Evolutionary conservation across 345 rosid genomes (phyloP), one percentile per base, ranked within the genome.

Genomic region (Mercurialis annua): DNA sequence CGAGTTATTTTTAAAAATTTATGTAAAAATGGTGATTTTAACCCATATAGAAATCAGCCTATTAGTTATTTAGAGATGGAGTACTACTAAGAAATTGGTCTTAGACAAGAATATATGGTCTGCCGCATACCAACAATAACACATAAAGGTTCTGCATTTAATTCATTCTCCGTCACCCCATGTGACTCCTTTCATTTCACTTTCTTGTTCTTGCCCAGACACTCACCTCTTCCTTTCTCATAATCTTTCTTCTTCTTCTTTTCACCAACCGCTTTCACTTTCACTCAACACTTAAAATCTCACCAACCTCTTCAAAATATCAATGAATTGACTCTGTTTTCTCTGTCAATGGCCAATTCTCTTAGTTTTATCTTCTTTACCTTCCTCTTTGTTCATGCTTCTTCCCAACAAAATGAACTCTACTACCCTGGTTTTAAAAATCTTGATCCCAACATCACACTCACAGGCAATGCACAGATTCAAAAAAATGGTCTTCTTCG

Each of bases 361-460:
- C 47, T 73, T 56, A 50, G 34, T 0, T 15, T 53, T 47, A 34
- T 49, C 51, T 51, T 50, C 15, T 77, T 1, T 1, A 73, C 55
- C 54, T n/a, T 70, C 69, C 65, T 81, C 70, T 76, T 62, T 2
- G 23, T 65, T 61, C 79, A 79, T 0, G 76, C 69, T 15, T 69
- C 82, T 9, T 70, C 74, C 68, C 79, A 73, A 44, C 36, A 66
- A 31, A 57, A 53, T 17, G 83, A 76, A 15, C 73, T 86, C 66
- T 85, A 66, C 78, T 85, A 61, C 62, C 69, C 81, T 16, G 89
- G 89, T 17, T 87, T 84, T 82, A 72, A 74, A 78, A 42, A 47
- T 68, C 30, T 38, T 21, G 52, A 43, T 38, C 54, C 53, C 77
- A 56, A 60, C 67, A 17, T 67, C 34, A 38, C 59, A 30, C 20